Evolutionary conservation across 2,329 filamentous ascomycete genomes (phyloP), one percentile per base, ranked within the genome.

Genomic region (Sclerotinia minor): DNA sequence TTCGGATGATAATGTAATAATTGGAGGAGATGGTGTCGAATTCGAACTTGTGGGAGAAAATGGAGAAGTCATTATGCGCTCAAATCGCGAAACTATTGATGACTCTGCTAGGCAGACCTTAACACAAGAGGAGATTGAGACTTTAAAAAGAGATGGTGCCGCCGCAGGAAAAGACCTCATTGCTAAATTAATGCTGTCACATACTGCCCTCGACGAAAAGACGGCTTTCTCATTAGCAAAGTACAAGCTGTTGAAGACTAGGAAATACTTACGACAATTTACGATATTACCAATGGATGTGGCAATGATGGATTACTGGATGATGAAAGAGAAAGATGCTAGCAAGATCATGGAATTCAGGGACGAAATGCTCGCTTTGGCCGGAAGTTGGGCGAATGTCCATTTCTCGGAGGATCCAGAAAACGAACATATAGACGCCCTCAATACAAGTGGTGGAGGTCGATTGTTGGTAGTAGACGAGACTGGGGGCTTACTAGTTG

Each of bases 201-300:
- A 99, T 79, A 89, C 91, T 24, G 91, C 90, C 1, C 84, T 99
- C 54, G 93, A 96, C 73, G 91, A 98, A 80, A 99, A 99, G 83
- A 98, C 95, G 0, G 85, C 88, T 0, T 99, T 96, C 76, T 96
- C 93, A 2, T 82, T 97, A 68, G 94, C 94, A 54, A 99, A 99
- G 79, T 99, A 99, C 80, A 97, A 95, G 75, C 82, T 98, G 24
- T 84, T 96, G 57, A 99, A 99, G 81, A 90, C 92, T 71, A 94
- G 89, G 77, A 99, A 99, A 79, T 98, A 96, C 77, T 85, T 98
- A 71, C 89, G 91, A 74, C 85, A 93, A 17, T 98, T 99, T 76
- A 92, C 91, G 0, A 87, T 95, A 1, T 79, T 96, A 64, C 94
- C 94, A 0, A 80, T 98, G 73, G 93, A 97, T 75, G 87, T 96